Evolutionary conservation across 805 yeast species (phyloP).

Genomic region (Wickerhamiella bombiphila): DNA sequence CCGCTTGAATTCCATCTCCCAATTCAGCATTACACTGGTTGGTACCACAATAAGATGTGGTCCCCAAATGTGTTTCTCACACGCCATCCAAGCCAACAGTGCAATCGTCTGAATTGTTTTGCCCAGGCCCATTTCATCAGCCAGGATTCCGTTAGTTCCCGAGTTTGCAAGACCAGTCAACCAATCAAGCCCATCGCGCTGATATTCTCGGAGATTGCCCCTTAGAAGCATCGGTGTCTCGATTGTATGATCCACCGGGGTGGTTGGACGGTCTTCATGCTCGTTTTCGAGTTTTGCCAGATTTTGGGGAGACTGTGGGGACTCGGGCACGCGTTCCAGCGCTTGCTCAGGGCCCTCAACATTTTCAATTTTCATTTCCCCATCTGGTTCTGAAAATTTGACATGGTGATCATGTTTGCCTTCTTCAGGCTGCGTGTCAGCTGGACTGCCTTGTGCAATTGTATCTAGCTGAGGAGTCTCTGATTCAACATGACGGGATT

Average conservation of each 20-base stretch:
- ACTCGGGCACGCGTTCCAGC: constrained; percentile 2
- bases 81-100: constrained; percentile 71
- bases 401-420: constrained; percentile 8
- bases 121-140: constrained; percentile 97
- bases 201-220: constrained; percentile 79
- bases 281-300: no score
- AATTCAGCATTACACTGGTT: constrained; percentile 88
- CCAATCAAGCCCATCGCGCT: constrained; percentile 95
- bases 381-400: constrained; percentile 4
- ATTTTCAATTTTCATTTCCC: constrained; percentile 4
- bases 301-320: no score
- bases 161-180: constrained; percentile 83
- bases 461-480: neutral
- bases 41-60: constrained; percentile 96
- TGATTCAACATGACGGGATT: constrained; percentile 7
- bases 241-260: constrained; percentile 21
- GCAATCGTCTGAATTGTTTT: constrained; percentile 95
- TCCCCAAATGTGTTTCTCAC: constrained; percentile 92
- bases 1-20: constrained; percentile 99
- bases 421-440: constrained; percentile 6
- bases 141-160: constrained; percentile 88
- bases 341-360: constrained; percentile 6
- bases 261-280: no score
- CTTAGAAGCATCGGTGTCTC: constrained; percentile 59
- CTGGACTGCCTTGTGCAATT: neutral